Evolutionary conservation across 1,284 basidiomycete species (phyloP), one percentile per base, ranked within the genome.

Genomic region (Cryptococcus maquisensis): DNA sequence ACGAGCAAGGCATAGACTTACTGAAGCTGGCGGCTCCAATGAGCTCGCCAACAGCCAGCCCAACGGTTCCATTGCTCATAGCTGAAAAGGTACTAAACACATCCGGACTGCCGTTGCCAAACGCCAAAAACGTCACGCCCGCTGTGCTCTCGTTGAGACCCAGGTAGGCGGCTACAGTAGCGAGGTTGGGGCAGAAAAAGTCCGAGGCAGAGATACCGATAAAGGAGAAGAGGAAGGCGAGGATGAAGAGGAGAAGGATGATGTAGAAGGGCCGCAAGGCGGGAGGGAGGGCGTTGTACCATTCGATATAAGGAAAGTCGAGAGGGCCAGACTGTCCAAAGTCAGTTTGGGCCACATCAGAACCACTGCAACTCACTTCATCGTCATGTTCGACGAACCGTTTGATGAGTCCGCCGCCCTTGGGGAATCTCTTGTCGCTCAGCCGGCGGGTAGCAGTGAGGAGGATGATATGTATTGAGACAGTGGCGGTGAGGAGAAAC

Each of bases 31-130:
- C 94, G 1, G 95, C 95, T 15, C 95, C 95, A 21, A 98, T 80
- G 5, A 98, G 82, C 75, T 98, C 95, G 38, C 95, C 95, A 47
- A 98, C 85, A 0, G 95, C 95, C 50, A 98, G 77, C 51, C 89
- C 85, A 7, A 93, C 92, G 1, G 92, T 90, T 65, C 86, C 80
- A 15, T 86, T 81, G 45, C 85, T 84, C 84, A 98, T 90, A 16
- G 95, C 90, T 0, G 90, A 88, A 72, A 95, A 97, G 0, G 95
- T 98, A 12, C 90, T 88, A 73, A 98, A 97, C 5, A 93, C 82
- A 72, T 95, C 91, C 0, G 91, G 92, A 62, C 87, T 90, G 28
- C 90, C 91, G 69, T 95, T 96, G 5, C 93, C 92, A 69, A 95
- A 91, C 0, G 93, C 93, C 21, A 97, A 81, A 64, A 97, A 88